phyloP scores from a whole-genome alignment of 768 basidiomycete genomes.

The Mycena belliarum region DNA sequence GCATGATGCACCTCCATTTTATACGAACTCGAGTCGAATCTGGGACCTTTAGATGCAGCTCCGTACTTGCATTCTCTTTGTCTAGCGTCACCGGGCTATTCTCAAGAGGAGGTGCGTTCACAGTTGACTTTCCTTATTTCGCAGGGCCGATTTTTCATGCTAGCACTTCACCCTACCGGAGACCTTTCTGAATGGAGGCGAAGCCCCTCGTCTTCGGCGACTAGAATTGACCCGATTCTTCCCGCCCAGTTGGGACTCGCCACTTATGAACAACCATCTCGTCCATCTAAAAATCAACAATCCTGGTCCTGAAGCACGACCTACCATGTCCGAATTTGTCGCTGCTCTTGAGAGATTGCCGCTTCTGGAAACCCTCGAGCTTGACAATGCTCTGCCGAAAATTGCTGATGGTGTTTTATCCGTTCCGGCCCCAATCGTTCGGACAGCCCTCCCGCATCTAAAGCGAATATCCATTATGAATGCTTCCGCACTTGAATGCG shows the following conservation, averaged over 20 bases:
- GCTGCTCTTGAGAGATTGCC: slow-evolving; percentile 36
- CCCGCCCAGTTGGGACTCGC: slow-evolving; percentile 35
- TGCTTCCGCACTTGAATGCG: slow-evolving; percentile 26
- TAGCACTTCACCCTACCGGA: slow-evolving; percentile 27
- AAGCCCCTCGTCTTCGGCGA: slow-evolving; percentile 35
- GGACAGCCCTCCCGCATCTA: slow-evolving; percentile 26
- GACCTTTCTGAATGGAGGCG: slow-evolving; percentile 32
- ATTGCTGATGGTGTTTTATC: slow-evolving; percentile 19
- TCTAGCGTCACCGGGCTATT: slow-evolving; percentile 22
- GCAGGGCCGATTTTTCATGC: slow-evolving; percentile 16
- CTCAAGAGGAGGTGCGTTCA: slow-evolving; percentile 12
- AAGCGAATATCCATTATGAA: slow-evolving; percentile 22
- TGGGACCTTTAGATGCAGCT: slow-evolving; percentile 21
- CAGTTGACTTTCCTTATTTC: background rate
- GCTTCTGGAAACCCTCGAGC: slow-evolving; percentile 32
- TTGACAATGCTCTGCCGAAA: slow-evolving; percentile 36
- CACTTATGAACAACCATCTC: slow-evolving; percentile 35
- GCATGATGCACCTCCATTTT: background rate
- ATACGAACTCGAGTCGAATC: slow-evolving; percentile 9
- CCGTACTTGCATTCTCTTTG: slow-evolving; percentile 36
- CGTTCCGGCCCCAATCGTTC: slow-evolving; percentile 6
- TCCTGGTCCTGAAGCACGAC: slow-evolving; percentile 27
- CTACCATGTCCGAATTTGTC: slow-evolving; percentile 33
- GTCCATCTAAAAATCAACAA: slow-evolving; percentile 38
- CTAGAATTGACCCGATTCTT: slow-evolving; percentile 37